Conservation (phyloP, 2,329 filamentous ascomycete genomes). For the Aureobasidium zeae region DNA sequence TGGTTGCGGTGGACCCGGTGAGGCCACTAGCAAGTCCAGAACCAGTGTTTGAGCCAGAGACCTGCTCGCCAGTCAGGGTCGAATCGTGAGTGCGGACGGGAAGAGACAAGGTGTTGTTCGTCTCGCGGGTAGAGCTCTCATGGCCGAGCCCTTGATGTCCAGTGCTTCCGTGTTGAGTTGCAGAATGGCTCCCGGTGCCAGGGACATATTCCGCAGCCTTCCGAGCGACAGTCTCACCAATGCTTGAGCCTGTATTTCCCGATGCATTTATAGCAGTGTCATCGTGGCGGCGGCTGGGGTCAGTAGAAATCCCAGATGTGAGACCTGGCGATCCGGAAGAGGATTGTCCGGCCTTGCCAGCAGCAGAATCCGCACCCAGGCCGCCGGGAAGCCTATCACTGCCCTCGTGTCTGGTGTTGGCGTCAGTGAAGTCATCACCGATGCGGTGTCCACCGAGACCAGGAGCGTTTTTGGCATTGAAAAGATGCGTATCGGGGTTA, state of each 20-base stretch:
- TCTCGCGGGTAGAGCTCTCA: conserved; percentile 1
- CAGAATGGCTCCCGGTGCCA: neutral
- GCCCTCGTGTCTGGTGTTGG: conserved; percentile 12
- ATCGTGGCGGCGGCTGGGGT: neutral
- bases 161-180: neutral
- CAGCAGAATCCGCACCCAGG: conserved; percentile 5
- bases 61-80: neutral
- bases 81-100: conserved; percentile 5
- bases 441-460: conserved; percentile 11
- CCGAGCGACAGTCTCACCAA: conserved; percentile 4
- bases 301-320: neutral
- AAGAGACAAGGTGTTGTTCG: conserved; percentile 1
- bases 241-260: neutral
- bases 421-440: conserved; percentile 9
- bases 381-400: neutral
- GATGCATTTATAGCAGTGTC: conserved; percentile 1
- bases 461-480: conserved; percentile 5
- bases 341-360: neutral
- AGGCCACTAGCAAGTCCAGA: neutral
- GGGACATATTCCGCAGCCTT: conserved; percentile 9
- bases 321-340: neutral
- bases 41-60: neutral
- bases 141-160: neutral
- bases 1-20: neutral
- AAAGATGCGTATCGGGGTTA: conserved; percentile 9